Conservation (phyloP, 2,329 filamentous ascomycete genomes). For the Xylaria sp. region DNA sequence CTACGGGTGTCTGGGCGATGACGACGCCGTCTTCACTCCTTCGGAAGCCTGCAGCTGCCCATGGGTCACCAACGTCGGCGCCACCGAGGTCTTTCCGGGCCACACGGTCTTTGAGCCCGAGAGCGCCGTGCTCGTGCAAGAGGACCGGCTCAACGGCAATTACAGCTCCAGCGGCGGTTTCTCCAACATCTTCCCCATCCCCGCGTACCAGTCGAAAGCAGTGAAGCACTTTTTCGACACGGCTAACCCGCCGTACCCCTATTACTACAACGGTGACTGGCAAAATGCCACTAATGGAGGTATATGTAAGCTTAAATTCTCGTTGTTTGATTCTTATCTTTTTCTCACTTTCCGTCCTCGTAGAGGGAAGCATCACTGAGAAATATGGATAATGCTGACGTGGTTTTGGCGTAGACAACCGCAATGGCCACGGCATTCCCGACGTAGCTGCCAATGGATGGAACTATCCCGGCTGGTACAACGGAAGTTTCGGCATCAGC, state of each 20-base stretch:
- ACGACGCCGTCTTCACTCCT: slow-evolving; percentile 58
- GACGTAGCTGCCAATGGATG: slow-evolving; percentile 20
- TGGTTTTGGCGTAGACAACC: background rate
- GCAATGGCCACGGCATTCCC: slow-evolving; percentile 19
- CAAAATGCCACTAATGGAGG: slow-evolving; percentile 10
- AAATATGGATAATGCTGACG: background rate
- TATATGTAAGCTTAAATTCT: background rate
- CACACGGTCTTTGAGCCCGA: slow-evolving; percentile 39
- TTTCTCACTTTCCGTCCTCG: background rate
- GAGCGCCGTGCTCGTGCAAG: slow-evolving; percentile 31
- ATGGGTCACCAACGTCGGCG: slow-evolving; percentile 60
- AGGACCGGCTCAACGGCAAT: slow-evolving; percentile 26
- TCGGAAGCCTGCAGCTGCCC: slow-evolving; percentile 61
- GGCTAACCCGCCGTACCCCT: slow-evolving; percentile 19
- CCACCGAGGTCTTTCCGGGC: slow-evolving; percentile 39
- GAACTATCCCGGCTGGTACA: slow-evolving; percentile 8
- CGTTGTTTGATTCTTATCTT: background rate
- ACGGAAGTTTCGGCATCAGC: slow-evolving; percentile 4
- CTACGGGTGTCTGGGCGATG: slow-evolving; percentile 38
- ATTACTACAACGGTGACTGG: slow-evolving; percentile 18
- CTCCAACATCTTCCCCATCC: slow-evolving; percentile 40
- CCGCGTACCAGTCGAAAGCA: slow-evolving; percentile 41
- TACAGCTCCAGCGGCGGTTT: slow-evolving; percentile 39
- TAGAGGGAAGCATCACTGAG: background rate
- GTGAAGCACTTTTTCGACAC: slow-evolving; percentile 11